Evolutionary conservation across 306 rosid species (phyloP).

Genomic region (Vigna angularis): DNA sequence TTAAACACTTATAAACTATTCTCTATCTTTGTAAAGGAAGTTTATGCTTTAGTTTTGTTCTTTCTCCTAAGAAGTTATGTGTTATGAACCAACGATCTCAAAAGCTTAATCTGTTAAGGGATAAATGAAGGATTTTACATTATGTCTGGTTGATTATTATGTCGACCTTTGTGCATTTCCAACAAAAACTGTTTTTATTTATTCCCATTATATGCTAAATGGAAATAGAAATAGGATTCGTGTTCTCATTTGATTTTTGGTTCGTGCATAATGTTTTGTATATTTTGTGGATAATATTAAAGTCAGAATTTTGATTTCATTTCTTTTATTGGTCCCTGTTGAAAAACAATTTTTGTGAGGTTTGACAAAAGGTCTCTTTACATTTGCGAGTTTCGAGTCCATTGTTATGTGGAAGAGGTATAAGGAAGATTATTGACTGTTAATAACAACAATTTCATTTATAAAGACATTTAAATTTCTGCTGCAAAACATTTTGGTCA

Average conservation of each 20-base stretch:
- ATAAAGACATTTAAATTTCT: constrained; percentile 32
- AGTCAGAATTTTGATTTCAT: background rate
- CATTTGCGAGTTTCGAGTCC: background rate
- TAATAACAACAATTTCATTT: constrained; percentile 22
- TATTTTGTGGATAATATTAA: background rate
- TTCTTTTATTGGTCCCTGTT: constrained; percentile 16
- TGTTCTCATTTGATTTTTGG: constrained; percentile 39
- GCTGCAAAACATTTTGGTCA: constrained; percentile 18
- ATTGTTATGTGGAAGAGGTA: background rate
- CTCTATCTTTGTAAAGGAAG: background rate
- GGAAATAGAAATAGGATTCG: background rate
- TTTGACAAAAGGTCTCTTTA: constrained; percentile 9
- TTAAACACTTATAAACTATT: background rate
- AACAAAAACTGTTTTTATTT: constrained; percentile 36
- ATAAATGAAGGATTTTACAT: background rate
- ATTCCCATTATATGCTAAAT: constrained; percentile 49
- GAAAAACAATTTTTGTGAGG: background rate
- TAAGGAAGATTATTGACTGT: constrained; percentile 1
- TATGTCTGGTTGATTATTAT: background rate
- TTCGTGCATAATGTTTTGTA: background rate
- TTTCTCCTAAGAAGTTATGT: background rate
- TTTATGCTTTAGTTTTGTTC: constrained; percentile 1
- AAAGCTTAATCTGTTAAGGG: background rate
- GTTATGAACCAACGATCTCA: background rate
- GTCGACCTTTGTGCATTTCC: constrained; percentile 30